These are phyloP conservation scores for Lablab purpureus DNA, from an alignment of 306 rosid species.

Conservation along the genomic window DNA sequence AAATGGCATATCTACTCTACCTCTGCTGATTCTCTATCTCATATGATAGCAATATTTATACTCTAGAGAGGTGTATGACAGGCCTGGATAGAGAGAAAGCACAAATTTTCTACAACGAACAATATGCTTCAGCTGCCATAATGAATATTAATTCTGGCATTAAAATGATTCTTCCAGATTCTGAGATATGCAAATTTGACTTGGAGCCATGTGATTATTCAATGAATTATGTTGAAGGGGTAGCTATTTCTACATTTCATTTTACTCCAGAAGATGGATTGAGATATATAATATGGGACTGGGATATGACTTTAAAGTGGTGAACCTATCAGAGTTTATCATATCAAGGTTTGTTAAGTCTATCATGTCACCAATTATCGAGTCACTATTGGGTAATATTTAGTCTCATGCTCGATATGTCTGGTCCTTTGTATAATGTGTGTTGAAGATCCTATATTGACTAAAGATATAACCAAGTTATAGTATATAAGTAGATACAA, in stretches of 20 bases:
- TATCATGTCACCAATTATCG: too few relatives aligned
- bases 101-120: conserved; percentile 59
- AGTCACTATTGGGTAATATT: too few relatives aligned
- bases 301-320: conserved; percentile 58
- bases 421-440: too few relatives aligned
- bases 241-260: conserved; percentile 73
- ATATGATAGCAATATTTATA: conserved; percentile 44
- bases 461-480: too few relatives aligned
- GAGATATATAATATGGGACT: conserved; percentile 74
- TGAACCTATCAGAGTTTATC: too few relatives aligned
- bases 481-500: too few relatives aligned
- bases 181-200: conserved; percentile 69
- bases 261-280: conserved; percentile 68
- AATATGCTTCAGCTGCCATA: conserved; percentile 53
- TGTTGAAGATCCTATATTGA: too few relatives aligned
- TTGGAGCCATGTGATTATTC: conserved; percentile 81
- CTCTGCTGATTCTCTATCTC: conserved; percentile 47
- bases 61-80: conserved; percentile 80
- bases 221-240: conserved; percentile 69
- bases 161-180: conserved; percentile 67
- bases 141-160: conserved; percentile 72
- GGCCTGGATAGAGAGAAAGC: conserved; percentile 65
- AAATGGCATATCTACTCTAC: conserved; percentile 79
- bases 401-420: too few relatives aligned
- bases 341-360: too few relatives aligned